Conservation (phyloP, 495 filamentous ascomycete species). For the Pyrenopolyporus hunteri region DNA sequence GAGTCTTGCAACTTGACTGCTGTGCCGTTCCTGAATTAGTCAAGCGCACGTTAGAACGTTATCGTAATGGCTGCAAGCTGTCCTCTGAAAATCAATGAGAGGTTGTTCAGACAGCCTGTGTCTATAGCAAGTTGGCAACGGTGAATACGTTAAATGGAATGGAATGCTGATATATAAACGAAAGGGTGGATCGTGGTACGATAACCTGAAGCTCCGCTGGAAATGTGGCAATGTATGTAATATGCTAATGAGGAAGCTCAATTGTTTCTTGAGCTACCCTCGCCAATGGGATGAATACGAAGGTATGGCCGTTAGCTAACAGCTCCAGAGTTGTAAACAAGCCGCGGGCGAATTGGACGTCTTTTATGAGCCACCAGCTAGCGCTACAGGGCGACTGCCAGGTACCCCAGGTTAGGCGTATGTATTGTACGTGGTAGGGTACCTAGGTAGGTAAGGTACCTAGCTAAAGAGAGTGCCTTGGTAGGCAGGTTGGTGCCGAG, state of each 20-base stretch:
- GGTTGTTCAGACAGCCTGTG: background rate
- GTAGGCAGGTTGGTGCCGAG: slow-evolving; percentile 15
- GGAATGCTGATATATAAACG: slow-evolving; percentile 4
- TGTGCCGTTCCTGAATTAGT: slow-evolving; percentile 1
- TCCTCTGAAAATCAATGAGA: background rate
- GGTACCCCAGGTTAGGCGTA: no score
- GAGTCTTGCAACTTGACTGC: background rate
- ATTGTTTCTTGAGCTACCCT: background rate
- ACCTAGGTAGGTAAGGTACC: slow-evolving; percentile 7
- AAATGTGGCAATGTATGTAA: background rate
- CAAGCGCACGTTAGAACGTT: slow-evolving; percentile 10
- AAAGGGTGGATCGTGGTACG: slow-evolving; percentile 6
- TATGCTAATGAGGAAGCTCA: background rate
- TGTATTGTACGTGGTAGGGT: background rate
- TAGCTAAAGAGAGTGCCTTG: background rate
- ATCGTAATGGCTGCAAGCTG: background rate
- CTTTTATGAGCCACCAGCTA: no score
- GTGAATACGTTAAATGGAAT: slow-evolving; percentile 1
- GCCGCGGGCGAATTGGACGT: background rate
- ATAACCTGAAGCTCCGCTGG: slow-evolving; percentile 1
- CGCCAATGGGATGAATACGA: background rate
- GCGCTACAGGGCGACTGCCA: no score
- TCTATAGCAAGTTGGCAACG: slow-evolving; percentile 1
- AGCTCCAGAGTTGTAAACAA: background rate
- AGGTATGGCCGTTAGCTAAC: background rate